phyloP scores from a whole-genome alignment of 1,284 basidiomycete species.

The Puccinia horiana region DNA sequence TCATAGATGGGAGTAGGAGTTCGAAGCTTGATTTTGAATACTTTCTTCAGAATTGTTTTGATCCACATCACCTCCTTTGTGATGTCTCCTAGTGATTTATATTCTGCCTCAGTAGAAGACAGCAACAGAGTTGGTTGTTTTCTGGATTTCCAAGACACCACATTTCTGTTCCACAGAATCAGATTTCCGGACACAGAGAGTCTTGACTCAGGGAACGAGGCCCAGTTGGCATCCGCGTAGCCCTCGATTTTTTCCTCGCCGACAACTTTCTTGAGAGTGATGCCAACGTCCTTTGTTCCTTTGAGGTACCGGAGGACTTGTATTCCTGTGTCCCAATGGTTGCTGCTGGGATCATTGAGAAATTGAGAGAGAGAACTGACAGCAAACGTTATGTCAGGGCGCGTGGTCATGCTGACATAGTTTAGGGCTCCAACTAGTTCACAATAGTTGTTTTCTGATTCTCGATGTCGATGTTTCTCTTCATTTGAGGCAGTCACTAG shows the following conservation, averaged over 20 bases:
- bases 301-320: background rate
- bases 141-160: conserved; percentile 60
- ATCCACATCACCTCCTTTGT: conserved; percentile 61
- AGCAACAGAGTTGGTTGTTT: conserved; percentile 60
- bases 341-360: background rate
- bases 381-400: background rate
- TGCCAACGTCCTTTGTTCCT: conserved; percentile 56
- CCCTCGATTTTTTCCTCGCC: conserved; percentile 55
- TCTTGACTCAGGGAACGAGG: conserved; percentile 55
- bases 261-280: conserved; percentile 50
- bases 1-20: too few species aligned
- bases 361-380: background rate
- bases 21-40: background rate
- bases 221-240: conserved; percentile 62
- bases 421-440: background rate
- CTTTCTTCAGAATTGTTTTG: background rate
- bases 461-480: background rate
- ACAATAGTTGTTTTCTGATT: background rate
- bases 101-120: too few species aligned
- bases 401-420: background rate
- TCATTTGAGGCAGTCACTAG: background rate
- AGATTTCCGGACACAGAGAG: too few species aligned
- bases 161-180: conserved; percentile 56
- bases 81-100: conserved; percentile 63
- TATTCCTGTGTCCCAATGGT: background rate